These are phyloP conservation scores for Nicotiana obtusifolia DNA, from an alignment of 257 asterid genomes.

Conservation along the genomic window DNA sequence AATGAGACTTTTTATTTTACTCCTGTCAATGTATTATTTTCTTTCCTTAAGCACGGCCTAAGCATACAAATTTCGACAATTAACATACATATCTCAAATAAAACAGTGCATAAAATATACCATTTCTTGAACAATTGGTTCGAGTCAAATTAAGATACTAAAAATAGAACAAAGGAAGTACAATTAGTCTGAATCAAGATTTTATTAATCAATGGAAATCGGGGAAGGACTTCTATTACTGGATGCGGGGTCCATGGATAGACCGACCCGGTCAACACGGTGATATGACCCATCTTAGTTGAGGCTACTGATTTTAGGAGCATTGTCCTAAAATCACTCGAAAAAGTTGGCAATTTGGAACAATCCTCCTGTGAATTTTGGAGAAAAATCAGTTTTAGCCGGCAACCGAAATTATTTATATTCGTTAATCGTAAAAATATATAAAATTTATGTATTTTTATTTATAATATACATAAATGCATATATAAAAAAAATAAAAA, in stretches of 20 bases:
- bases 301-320: neutral
- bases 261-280: constrained; percentile 7
- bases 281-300: neutral
- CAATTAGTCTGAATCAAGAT: neutral
- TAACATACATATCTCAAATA: neutral
- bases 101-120: neutral
- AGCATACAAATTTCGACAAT: neutral
- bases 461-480: too few species aligned
- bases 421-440: fast-evolving
- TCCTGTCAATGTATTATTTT: neutral
- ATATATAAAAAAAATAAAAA: too few species aligned
- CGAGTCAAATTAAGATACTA: neutral
- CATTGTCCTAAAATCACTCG: too few species aligned
- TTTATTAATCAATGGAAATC: neutral
- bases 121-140: neutral
- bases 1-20: too few species aligned
- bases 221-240: neutral
- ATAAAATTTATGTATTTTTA: too few species aligned
- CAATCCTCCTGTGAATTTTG: too few species aligned
- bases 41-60: neutral
- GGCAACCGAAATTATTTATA: too few species aligned
- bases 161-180: neutral
- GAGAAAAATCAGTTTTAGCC: too few species aligned
- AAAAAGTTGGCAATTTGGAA: too few species aligned
- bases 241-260: neutral